A percentile compares a stretch with the other conserved stretches of the same genome.
phyloP scores from a whole-genome alignment of 2,329 filamentous ascomycete species.

The Penicillium vulpinum region DNA sequence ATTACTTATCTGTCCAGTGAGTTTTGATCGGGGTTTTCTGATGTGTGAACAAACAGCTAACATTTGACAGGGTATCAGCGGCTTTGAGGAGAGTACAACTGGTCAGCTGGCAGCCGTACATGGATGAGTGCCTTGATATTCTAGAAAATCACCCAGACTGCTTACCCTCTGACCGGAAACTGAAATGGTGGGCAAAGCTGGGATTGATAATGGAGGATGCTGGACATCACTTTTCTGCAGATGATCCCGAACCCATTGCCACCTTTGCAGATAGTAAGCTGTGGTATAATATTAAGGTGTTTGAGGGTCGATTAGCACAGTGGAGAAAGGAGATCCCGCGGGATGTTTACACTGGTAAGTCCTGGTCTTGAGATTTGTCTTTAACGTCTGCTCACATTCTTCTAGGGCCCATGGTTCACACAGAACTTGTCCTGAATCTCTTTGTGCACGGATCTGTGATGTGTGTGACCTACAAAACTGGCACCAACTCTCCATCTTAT shows the following conservation, averaged over 20 bases:
- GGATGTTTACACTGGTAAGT: constrained; percentile 59
- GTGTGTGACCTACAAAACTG: constrained; percentile 58
- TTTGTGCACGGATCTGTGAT: constrained; percentile 77
- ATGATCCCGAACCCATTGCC: constrained; percentile 58
- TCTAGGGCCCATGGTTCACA: constrained; percentile 62
- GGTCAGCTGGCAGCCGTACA: constrained; percentile 62
- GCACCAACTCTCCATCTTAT: constrained; percentile 34
- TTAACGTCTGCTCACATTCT: constrained; percentile 5
- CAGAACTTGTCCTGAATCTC: constrained; percentile 65
- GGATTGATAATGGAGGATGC: constrained; percentile 68
- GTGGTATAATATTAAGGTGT: constrained; percentile 63
- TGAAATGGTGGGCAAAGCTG: constrained; percentile 60
- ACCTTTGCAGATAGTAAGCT: constrained; percentile 63
- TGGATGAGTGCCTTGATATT: constrained; percentile 62
- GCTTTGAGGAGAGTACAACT: constrained; percentile 60
- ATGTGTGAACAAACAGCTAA: neutral
- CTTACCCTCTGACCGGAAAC: constrained; percentile 55
- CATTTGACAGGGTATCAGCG: constrained; percentile 53
- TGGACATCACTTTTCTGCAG: constrained; percentile 64
- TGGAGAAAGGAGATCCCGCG: constrained; percentile 58
- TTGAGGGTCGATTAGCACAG: constrained; percentile 64
- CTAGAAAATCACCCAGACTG: constrained; percentile 58
- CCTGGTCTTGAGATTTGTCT: neutral
- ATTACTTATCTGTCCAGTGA: constrained; percentile 60
- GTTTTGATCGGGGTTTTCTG: constrained; percentile 13